phyloP scores from a whole-genome alignment of 371 early-diverging fungal genomes.

The Rhizopus sp. region DNA sequence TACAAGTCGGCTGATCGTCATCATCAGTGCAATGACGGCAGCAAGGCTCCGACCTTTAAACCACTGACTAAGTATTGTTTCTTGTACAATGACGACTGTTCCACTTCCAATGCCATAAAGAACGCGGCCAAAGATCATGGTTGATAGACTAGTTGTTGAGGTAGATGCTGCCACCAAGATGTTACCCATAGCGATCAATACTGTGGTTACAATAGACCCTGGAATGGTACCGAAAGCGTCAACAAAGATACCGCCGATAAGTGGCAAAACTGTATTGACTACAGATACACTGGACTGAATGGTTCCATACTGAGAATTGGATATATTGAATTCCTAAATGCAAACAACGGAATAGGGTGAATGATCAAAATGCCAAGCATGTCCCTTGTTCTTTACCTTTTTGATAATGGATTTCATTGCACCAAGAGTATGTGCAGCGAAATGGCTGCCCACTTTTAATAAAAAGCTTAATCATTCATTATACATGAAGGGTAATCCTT shows the following conservation, averaged over 20 bases:
- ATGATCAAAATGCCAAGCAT: neutral
- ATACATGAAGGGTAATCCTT: neutral
- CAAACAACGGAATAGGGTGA: neutral
- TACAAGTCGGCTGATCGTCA: slow-evolving; percentile 68
- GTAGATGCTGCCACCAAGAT: slow-evolving; percentile 66
- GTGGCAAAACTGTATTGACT: slow-evolving; percentile 71
- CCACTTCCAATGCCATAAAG: slow-evolving; percentile 76
- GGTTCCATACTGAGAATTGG: slow-evolving; percentile 72
- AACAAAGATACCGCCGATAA: slow-evolving; percentile 73
- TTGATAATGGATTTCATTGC: slow-evolving; percentile 71
- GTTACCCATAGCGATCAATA: slow-evolving; percentile 63
- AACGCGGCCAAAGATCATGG: slow-evolving; percentile 70
- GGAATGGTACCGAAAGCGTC: slow-evolving; percentile 70
- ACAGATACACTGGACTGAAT: slow-evolving; percentile 71
- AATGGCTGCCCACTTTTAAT: slow-evolving; percentile 69
- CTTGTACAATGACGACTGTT: slow-evolving; percentile 69
- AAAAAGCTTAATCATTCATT: slow-evolving; percentile 4
- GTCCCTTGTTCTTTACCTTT: slow-evolving; percentile 42
- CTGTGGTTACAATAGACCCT: slow-evolving; percentile 68
- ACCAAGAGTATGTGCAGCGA: slow-evolving; percentile 73
- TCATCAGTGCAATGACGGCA: slow-evolving; percentile 63
- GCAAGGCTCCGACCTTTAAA: slow-evolving; percentile 68
- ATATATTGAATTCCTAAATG: slow-evolving; percentile 62
- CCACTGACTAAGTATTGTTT: slow-evolving; percentile 75
- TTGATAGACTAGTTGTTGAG: slow-evolving; percentile 44